phyloP scores from a whole-genome alignment of 2,329 filamentous ascomycete species.

The Stachybotrys echinatus region DNA sequence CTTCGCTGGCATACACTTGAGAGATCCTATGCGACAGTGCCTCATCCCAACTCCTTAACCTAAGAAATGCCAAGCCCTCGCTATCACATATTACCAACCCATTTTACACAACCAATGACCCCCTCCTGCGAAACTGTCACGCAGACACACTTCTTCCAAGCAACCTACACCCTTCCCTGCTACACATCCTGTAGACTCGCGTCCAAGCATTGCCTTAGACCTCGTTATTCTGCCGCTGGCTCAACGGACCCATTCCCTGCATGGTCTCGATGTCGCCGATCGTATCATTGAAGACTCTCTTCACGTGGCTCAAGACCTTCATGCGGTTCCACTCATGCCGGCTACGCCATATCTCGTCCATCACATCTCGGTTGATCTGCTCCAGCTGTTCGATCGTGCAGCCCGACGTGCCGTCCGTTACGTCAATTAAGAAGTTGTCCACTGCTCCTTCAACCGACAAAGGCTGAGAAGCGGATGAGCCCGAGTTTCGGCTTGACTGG shows the following conservation, averaged over 20 bases:
- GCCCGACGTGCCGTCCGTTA: conserved; percentile 65
- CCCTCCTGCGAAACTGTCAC: no score
- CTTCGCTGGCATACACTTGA: no score
- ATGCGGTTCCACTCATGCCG: conserved; percentile 80
- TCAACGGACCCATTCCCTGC: conserved; percentile 38
- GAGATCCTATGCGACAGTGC: no score
- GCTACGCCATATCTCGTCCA: conserved; percentile 82
- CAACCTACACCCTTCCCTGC: background rate
- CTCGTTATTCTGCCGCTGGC: conserved; percentile 25
- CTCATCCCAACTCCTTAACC: no score
- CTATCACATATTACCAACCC: no score
- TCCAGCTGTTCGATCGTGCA: conserved; percentile 91
- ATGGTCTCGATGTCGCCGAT: conserved; percentile 61
- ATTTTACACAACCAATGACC: no score
- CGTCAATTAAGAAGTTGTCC: conserved; percentile 51
- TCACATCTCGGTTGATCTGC: conserved; percentile 84
- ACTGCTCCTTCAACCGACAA: conserved; percentile 45
- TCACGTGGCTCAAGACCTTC: conserved; percentile 59
- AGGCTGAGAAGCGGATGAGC: conserved; percentile 37
- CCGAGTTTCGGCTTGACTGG: conserved; percentile 20
- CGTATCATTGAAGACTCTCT: conserved; percentile 68
- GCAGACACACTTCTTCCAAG: background rate
- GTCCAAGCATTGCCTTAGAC: background rate
- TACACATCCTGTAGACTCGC: background rate
- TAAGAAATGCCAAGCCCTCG: no score